These are phyloP conservation scores for Keithomyces neogunnii DNA, from an alignment of 2,329 filamentous ascomycete genomes.

Conservation along the genomic window DNA sequence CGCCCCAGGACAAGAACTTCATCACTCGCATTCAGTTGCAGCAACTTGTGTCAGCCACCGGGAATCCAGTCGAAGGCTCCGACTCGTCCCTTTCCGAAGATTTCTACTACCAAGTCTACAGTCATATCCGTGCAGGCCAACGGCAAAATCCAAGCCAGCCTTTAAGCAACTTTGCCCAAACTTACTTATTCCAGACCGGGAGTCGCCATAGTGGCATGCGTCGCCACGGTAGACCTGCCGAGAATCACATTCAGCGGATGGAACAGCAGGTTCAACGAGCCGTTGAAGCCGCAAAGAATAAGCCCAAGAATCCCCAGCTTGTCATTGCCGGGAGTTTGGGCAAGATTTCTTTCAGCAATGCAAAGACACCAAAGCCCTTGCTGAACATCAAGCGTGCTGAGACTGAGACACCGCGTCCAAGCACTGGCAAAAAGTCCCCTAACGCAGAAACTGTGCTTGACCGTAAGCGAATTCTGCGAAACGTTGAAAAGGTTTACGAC, in stretches of 20 bases:
- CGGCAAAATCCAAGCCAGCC: constrained; percentile 89
- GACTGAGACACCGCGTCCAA: constrained; percentile 47
- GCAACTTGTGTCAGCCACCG: constrained; percentile 87
- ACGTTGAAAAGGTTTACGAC: constrained; percentile 82
- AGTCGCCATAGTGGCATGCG: constrained; percentile 67
- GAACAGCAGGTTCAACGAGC: constrained; percentile 97
- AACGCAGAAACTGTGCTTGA: constrained; percentile 48
- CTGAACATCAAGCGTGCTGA: constrained; percentile 92
- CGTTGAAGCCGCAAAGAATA: constrained; percentile 93
- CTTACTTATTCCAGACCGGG: constrained; percentile 92
- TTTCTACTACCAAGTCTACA: constrained; percentile 98
- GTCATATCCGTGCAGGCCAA: constrained; percentile 82
- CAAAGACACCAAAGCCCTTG: constrained; percentile 90
- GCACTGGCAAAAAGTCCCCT: constrained; percentile 35
- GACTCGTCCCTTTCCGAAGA: constrained; percentile 83
- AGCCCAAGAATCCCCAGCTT: constrained; percentile 94
- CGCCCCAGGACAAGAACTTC: constrained; percentile 98
- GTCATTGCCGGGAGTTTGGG: constrained; percentile 94
- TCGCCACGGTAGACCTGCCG: constrained; percentile 71
- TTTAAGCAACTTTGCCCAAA: constrained; percentile 93
- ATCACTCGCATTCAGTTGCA: constrained; percentile 97
- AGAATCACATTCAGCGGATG: constrained; percentile 98
- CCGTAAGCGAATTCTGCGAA: constrained; percentile 72
- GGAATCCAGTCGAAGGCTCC: constrained; percentile 72
- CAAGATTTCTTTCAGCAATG: constrained; percentile 98